These are phyloP conservation scores for Elongisporangium anandrum DNA, from an alignment of 352 stramenopile species.

Conservation along the genomic window DNA sequence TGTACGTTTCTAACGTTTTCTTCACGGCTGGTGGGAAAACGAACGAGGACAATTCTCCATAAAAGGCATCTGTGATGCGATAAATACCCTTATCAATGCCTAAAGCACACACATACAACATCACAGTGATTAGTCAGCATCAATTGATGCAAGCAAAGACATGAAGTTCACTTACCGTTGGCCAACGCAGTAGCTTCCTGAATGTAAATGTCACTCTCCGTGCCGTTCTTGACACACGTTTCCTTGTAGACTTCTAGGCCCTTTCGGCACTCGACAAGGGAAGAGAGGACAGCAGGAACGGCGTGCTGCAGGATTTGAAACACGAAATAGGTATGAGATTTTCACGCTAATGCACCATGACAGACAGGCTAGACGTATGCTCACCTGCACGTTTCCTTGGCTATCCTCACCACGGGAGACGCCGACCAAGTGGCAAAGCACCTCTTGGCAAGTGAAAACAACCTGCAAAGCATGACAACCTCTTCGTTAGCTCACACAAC, in stretches of 20 bases:
- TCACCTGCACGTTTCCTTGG: conserved; percentile 68
- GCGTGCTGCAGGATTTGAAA: conserved; percentile 39
- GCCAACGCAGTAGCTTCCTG: conserved; percentile 53
- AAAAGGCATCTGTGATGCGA: conserved; percentile 69
- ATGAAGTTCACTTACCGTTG: conserved; percentile 28
- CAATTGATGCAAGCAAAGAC: background rate
- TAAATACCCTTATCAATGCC: conserved; percentile 78
- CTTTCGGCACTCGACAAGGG: conserved; percentile 63
- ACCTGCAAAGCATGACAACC: conserved; percentile 27
- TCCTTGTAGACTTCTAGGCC: conserved; percentile 64
- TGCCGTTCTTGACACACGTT: conserved; percentile 61
- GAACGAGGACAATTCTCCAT: conserved; percentile 53
- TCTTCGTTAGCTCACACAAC: background rate
- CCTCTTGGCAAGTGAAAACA: conserved; percentile 34
- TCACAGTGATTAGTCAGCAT: background rate
- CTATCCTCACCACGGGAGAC: conserved; percentile 54
- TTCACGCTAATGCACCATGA: too few relatives aligned
- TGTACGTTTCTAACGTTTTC: conserved; percentile 40
- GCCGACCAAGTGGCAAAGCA: conserved; percentile 60
- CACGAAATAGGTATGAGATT: too few relatives aligned
- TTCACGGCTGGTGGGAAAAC: conserved; percentile 44
- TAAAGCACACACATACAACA: conserved; percentile 11
- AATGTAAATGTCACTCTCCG: conserved; percentile 51
- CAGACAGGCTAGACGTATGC: too few relatives aligned
- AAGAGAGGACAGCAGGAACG: conserved; percentile 58